These are phyloP conservation scores for Lactarius quietus DNA, from an alignment of 768 basidiomycete genomes.

Conservation along the genomic window DNA sequence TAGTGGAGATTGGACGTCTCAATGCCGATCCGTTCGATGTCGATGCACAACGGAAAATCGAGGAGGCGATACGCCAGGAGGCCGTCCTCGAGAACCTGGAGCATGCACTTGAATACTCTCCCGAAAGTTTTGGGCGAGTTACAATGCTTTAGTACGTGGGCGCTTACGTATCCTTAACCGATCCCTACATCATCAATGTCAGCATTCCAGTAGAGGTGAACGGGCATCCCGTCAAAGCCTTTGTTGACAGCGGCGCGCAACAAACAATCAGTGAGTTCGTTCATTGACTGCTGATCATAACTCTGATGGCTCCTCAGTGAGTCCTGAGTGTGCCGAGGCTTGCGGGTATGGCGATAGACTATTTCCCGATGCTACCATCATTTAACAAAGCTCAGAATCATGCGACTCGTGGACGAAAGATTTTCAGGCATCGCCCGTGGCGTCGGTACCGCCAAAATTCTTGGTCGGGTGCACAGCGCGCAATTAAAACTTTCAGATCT, in stretches of 20 bases:
- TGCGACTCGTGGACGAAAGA: slow-evolving; percentile 86
- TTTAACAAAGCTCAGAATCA: slow-evolving; percentile 52
- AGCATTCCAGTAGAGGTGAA: slow-evolving; percentile 94
- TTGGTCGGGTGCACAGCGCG: slow-evolving; percentile 91
- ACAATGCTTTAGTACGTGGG: slow-evolving; percentile 90
- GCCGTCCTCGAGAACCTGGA: slow-evolving; percentile 90
- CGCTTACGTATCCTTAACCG: slow-evolving; percentile 1
- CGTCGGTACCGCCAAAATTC: slow-evolving; percentile 91
- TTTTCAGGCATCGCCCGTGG: slow-evolving; percentile 90
- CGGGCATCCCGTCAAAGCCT: slow-evolving; percentile 85
- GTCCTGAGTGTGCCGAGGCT: slow-evolving; percentile 84
- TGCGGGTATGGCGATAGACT: slow-evolving; percentile 61
- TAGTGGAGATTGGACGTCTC: slow-evolving; percentile 59
- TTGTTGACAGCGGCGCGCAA: slow-evolving; percentile 98
- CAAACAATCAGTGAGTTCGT: slow-evolving; percentile 81
- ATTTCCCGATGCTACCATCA: slow-evolving; percentile 9
- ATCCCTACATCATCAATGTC: slow-evolving; percentile 3
- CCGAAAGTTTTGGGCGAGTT: slow-evolving; percentile 91
- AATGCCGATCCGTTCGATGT: slow-evolving; percentile 89
- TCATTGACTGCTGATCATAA: slow-evolving; percentile 3
- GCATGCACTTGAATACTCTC: slow-evolving; percentile 90
- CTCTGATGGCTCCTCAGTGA: slow-evolving; percentile 51
- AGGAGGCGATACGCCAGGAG: slow-evolving; percentile 87
- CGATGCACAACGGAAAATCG: slow-evolving; percentile 90
- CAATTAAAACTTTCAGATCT: slow-evolving; percentile 87